phyloP scores from a whole-genome alignment of 768 basidiomycete species.

The Boletus sensibilis region DNA sequence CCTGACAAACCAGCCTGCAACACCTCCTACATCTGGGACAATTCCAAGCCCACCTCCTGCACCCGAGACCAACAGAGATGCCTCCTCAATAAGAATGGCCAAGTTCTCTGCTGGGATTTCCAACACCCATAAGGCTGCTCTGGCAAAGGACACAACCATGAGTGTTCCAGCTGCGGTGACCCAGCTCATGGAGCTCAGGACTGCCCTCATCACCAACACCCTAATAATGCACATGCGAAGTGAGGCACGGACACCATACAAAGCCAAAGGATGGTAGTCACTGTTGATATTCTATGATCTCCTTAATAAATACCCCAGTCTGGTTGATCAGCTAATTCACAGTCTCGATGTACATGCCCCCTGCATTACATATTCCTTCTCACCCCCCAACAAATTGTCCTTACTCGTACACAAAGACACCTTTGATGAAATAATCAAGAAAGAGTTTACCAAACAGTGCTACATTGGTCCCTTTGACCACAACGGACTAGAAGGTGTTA shows the following conservation, averaged over 20 bases:
- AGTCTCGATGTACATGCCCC: too few relatives aligned
- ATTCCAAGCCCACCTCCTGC: too few relatives aligned
- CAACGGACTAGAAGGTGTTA: too few relatives aligned
- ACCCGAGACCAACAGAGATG: neutral
- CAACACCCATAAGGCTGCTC: neutral
- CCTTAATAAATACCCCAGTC: neutral
- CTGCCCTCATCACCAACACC: neutral
- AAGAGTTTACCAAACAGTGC: too few relatives aligned
- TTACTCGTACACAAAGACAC: too few relatives aligned
- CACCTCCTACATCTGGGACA: too few relatives aligned
- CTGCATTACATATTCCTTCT: too few relatives aligned
- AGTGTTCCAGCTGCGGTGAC: neutral
- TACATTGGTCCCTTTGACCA: too few relatives aligned
- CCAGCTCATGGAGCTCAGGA: neutral
- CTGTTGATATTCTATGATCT: neutral
- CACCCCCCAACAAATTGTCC: too few relatives aligned
- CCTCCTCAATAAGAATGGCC: neutral
- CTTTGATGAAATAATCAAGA: too few relatives aligned
- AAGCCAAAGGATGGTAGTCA: rapidly evolving
- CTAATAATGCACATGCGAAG: neutral
- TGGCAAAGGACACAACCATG: neutral
- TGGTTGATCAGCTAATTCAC: too few relatives aligned
- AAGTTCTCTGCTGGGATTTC: neutral
- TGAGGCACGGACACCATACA: neutral
- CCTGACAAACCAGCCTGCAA: too few relatives aligned